These are phyloP conservation scores for Globisporangium abappressorium DNA, from an alignment of 352 stramenopile genomes.

Conservation along the genomic window DNA sequence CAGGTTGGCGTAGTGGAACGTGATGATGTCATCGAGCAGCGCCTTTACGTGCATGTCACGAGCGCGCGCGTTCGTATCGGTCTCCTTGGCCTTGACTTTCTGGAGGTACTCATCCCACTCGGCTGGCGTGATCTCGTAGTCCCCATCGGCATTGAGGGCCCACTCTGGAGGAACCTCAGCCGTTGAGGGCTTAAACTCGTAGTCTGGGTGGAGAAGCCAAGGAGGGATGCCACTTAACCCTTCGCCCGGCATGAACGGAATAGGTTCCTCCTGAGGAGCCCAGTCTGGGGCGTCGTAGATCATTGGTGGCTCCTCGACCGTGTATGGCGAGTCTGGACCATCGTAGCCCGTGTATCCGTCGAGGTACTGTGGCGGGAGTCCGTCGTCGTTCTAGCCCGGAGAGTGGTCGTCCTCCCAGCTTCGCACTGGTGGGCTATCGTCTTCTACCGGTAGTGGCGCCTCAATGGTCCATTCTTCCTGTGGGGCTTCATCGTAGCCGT, in stretches of 20 bases:
- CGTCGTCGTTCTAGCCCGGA: background rate
- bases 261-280: background rate
- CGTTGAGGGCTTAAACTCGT: slow-evolving; percentile 2
- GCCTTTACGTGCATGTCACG: background rate
- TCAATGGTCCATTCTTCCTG: too few relatives aligned
- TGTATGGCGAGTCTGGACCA: background rate
- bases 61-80: background rate
- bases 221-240: background rate
- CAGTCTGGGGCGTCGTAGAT: background rate
- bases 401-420: background rate
- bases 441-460: too few relatives aligned
- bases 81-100: background rate
- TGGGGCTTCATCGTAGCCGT: too few relatives aligned
- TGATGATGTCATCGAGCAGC: slow-evolving; percentile 21
- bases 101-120: slow-evolving; percentile 5
- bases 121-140: background rate
- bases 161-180: slow-evolving; percentile 14
- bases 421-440: background rate
- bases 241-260: background rate
- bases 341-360: background rate
- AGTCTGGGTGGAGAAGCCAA: background rate
- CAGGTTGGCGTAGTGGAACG: slow-evolving; percentile 39
- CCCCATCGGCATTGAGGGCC: background rate
- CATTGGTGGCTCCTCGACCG: background rate
- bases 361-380: background rate